Conservation (phyloP, 257 asterid genomes). For the Capsicum rhomboideum region DNA sequence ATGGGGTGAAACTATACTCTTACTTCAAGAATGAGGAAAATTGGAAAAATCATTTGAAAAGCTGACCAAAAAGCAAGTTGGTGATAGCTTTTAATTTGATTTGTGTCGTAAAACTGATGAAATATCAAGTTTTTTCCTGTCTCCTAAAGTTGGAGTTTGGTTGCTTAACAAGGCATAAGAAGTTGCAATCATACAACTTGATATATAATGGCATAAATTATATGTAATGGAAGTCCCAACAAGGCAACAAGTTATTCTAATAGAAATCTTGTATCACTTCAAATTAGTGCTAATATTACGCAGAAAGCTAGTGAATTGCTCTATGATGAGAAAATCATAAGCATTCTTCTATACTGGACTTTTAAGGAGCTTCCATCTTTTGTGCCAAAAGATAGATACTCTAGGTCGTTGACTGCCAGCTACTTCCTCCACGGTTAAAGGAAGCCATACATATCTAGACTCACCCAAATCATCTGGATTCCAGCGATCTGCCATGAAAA, state of each 20-base stretch:
- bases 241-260: neutral
- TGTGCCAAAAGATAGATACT: slow-evolving; percentile 66
- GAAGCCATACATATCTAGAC: slow-evolving; percentile 77
- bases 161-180: neutral
- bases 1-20: neutral
- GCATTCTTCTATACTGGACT: neutral
- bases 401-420: slow-evolving; percentile 33
- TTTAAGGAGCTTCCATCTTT: slow-evolving; percentile 46
- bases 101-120: neutral
- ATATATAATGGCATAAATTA: neutral
- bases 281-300: neutral
- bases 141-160: neutral
- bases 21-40: neutral
- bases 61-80: neutral
- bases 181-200: neutral
- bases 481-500: slow-evolving; percentile 83
- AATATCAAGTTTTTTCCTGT: neutral
- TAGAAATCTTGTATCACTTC: neutral
- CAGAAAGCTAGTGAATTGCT: neutral
- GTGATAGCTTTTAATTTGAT: neutral
- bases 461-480: slow-evolving; percentile 47
- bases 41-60: neutral
- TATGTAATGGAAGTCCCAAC: neutral
- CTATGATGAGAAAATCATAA: neutral
- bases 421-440: slow-evolving; percentile 43